phyloP scores from a whole-genome alignment of 371 early-diverging fungal species.

The Mortierella sp. region DNA sequence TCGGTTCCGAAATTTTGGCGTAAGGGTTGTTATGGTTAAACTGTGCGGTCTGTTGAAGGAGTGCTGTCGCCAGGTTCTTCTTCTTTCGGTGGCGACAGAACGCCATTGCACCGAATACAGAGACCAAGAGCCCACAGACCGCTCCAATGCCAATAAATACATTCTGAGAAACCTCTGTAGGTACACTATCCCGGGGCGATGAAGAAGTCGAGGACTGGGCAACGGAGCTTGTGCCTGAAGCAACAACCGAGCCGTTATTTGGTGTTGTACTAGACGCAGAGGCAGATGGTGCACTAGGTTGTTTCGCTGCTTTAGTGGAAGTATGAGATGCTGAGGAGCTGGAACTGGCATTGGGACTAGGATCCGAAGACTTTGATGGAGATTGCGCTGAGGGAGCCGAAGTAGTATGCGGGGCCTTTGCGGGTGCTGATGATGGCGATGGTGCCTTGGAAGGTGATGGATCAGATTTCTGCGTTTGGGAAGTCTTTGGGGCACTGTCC shows the following conservation, averaged over 20 bases:
- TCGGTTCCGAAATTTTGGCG: slow-evolving; percentile 35
- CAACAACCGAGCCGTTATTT: background rate
- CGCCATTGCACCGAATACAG: slow-evolving; percentile 43
- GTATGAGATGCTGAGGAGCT: slow-evolving; percentile 7
- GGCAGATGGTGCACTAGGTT: background rate
- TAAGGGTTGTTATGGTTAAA: slow-evolving; percentile 55
- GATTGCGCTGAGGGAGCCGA: background rate
- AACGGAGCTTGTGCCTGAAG: slow-evolving; percentile 2
- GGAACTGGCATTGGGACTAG: background rate
- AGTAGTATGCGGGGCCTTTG: background rate
- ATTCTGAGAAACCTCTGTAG: slow-evolving; percentile 42
- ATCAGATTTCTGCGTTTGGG: background rate
- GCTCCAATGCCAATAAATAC: slow-evolving; percentile 42
- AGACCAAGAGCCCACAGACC: slow-evolving; percentile 39
- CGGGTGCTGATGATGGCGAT: background rate
- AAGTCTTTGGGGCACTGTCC: background rate
- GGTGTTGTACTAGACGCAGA: no score
- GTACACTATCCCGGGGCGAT: slow-evolving; percentile 23
- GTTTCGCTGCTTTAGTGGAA: slow-evolving; percentile 7
- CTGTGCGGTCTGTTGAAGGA: slow-evolving; percentile 47
- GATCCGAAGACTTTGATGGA: slow-evolving; percentile 5
- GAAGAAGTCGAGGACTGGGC: slow-evolving; percentile 6
- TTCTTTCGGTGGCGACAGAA: slow-evolving; percentile 54
- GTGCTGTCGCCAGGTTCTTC: slow-evolving; percentile 41
- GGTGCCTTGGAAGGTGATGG: slow-evolving; percentile 8